A percentile compares a stretch with the other conserved stretches of the same genome.
These are phyloP conservation scores for Forsythia viridissima DNA, from an alignment of 257 asterid species.

Conservation along the genomic window DNA sequence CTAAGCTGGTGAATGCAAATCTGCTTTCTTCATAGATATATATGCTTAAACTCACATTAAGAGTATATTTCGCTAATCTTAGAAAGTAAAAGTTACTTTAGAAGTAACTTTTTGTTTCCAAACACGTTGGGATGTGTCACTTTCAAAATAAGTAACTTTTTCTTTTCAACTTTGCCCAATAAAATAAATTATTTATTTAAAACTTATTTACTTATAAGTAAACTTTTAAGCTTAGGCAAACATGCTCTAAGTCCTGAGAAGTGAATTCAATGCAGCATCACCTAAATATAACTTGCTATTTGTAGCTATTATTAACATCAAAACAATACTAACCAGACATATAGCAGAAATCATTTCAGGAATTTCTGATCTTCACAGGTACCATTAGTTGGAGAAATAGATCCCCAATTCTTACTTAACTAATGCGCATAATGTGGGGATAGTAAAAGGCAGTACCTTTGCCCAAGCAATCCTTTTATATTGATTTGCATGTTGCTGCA, in stretches of 20 bases:
- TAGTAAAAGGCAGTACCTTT: conserved; percentile 52
- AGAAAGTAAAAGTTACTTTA: not conserved
- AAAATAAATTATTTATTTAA: not conserved
- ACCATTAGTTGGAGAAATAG: not conserved
- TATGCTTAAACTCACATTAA: not conserved
- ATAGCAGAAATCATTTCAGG: not conserved
- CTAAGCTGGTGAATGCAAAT: not conserved
- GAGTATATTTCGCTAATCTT: not conserved
- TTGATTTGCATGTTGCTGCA: conserved; percentile 97
- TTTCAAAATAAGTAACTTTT: not conserved
- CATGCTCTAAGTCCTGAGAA: not conserved
- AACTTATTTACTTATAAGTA: not conserved
- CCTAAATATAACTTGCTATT: not conserved
- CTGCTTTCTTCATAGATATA: not conserved
- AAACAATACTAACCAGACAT: not conserved
- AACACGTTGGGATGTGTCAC: not conserved
- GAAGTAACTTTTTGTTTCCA: not conserved
- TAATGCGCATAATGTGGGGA: conserved; percentile 1
- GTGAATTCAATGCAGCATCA: not conserved
- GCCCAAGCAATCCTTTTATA: conserved; percentile 97
- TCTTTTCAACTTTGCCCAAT: not conserved
- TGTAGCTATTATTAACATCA: not conserved
- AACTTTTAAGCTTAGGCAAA: not conserved
- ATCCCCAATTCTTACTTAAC: not conserved
- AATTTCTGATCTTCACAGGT: not conserved